A percentile compares a stretch with the other conserved stretches of the same genome.
phyloP scores from a whole-genome alignment of 2,329 filamentous ascomycete genomes.

The Blumeria graminis region DNA sequence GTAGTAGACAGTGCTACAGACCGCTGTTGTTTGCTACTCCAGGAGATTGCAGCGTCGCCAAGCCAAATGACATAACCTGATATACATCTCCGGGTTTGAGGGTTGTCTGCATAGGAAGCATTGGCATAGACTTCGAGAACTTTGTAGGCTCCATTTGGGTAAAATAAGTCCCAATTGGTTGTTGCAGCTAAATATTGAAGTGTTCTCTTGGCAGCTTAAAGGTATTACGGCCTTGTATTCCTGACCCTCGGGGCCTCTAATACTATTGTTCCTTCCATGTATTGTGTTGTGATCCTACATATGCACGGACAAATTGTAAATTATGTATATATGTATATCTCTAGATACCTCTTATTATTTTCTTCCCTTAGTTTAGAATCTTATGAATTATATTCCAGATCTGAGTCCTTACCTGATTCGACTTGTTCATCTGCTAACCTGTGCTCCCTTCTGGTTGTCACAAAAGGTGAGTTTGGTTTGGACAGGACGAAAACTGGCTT shows the following conservation, averaged over 20 bases:
- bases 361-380: no score
- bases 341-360: no score
- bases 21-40: background rate
- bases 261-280: no score
- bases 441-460: no score
- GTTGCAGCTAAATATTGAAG: background rate
- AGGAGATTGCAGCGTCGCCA: background rate
- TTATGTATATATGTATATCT: no score
- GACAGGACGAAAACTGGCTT: background rate
- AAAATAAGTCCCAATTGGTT: background rate
- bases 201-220: background rate
- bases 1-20: background rate
- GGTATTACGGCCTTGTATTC: no score
- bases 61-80: background rate
- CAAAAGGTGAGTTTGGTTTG: background rate
- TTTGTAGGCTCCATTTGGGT: background rate
- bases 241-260: no score
- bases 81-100: background rate
- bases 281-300: no score
- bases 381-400: no score
- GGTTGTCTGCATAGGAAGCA: background rate
- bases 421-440: no score
- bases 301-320: no score
- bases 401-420: no score
- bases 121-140: background rate